These are phyloP conservation scores for Fusarium tricinctum DNA, from an alignment of 2,329 filamentous ascomycete genomes.

Conservation along the genomic window DNA sequence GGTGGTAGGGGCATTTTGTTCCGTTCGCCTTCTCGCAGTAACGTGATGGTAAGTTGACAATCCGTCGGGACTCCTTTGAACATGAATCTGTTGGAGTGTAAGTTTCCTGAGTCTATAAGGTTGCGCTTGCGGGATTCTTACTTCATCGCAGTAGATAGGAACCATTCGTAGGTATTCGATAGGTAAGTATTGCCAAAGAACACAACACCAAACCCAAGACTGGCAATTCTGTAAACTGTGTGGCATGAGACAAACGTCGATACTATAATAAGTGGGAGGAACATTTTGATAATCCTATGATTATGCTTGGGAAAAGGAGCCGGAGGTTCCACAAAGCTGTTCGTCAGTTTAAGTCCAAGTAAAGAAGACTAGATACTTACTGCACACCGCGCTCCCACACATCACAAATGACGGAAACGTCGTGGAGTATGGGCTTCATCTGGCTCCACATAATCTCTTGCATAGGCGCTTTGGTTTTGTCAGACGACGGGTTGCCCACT, in stretches of 20 bases:
- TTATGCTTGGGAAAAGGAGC: conserved; percentile 69
- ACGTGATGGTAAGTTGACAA: conserved; percentile 80
- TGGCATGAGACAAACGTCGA: not conserved
- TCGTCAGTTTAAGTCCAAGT: not conserved
- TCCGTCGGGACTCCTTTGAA: conserved; percentile 85
- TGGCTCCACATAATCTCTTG: conserved; percentile 80
- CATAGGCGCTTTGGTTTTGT: conserved; percentile 84
- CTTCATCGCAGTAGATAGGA: conserved; percentile 50
- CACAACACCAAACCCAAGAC: not conserved
- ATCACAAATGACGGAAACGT: conserved; percentile 57
- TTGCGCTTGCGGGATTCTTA: conserved; percentile 72
- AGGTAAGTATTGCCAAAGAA: conserved; percentile 16
- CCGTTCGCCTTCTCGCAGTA: conserved; percentile 81
- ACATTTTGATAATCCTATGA: conserved; percentile 3
- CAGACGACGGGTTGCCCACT: conserved; percentile 60
- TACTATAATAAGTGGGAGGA: not conserved
- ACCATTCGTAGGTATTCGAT: not conserved
- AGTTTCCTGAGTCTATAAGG: conserved; percentile 5
- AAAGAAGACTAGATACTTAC: conserved; percentile 3
- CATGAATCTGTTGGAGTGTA: conserved; percentile 74
- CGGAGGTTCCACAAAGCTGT: conserved; percentile 66
- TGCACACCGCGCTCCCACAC: conserved; percentile 61
- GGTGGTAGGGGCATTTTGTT: conserved; percentile 80
- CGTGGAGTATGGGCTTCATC: conserved; percentile 77
- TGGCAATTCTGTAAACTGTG: not conserved